These are phyloP conservation scores for Lantana camara DNA, from an alignment of 257 asterid species.

Conservation along the genomic window DNA sequence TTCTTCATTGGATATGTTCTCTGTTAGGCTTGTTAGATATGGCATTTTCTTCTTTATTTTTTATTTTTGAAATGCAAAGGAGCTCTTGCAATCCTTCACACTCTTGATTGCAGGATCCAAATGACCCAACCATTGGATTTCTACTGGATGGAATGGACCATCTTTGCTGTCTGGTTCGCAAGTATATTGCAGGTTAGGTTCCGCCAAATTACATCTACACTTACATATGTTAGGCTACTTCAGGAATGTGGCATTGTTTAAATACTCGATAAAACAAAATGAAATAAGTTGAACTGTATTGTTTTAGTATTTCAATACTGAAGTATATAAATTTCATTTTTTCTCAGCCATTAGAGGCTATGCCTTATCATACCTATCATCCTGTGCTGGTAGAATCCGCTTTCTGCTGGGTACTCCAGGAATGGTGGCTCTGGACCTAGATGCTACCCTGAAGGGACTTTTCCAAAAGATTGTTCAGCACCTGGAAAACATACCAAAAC, in stretches of 20 bases:
- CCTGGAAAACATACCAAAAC: constrained; percentile 91
- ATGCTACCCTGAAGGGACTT: constrained; percentile 84
- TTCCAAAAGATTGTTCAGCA: constrained; percentile 91
- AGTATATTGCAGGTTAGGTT: constrained; percentile 91
- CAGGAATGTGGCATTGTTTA: constrained; percentile 5
- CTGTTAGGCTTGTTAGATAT: not conserved
- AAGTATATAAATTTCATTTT: constrained; percentile 24
- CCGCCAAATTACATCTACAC: not conserved
- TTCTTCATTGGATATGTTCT: constrained; percentile 24
- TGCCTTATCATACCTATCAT: constrained; percentile 91
- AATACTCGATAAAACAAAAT: constrained; percentile 11
- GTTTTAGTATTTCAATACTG: constrained; percentile 15
- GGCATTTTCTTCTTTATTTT: constrained; percentile 11
- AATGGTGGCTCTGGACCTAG: constrained; percentile 98
- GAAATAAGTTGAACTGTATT: constrained; percentile 13
- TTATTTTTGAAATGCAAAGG: constrained; percentile 11
- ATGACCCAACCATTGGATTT: constrained; percentile 96
- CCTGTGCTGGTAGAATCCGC: constrained; percentile 97
- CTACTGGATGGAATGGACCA: constrained; percentile 94
- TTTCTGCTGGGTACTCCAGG: constrained; percentile 98
- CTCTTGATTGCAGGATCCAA: constrained; percentile 77
- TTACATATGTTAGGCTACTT: constrained; percentile 3
- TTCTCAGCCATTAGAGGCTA: constrained; percentile 95
- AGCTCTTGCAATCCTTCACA: constrained; percentile 11
- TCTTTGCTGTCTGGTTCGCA: constrained; percentile 95